Evolutionary conservation across 495 filamentous ascomycete species (phyloP).

Genomic region (Aspergillus asperescens): DNA sequence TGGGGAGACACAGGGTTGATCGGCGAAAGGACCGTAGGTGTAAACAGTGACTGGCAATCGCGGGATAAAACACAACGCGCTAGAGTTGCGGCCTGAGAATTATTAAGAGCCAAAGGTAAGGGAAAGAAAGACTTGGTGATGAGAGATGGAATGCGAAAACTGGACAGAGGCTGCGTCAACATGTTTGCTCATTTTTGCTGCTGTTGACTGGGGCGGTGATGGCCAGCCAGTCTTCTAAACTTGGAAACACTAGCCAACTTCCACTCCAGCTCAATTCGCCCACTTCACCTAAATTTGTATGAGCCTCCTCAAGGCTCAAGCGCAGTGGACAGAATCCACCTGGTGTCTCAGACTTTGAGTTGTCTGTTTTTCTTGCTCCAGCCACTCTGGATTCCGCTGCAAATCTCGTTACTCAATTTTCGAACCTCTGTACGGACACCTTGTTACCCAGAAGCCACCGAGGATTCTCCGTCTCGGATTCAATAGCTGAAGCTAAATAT

Average conservation of each 20-base stretch:
- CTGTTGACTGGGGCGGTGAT: slow-evolving; percentile 5
- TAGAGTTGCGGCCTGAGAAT: slow-evolving; percentile 1
- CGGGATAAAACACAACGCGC: slow-evolving; percentile 5
- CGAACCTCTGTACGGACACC: not conserved
- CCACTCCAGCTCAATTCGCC: not conserved
- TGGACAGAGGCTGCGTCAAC: slow-evolving; percentile 19
- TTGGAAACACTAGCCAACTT: slow-evolving; percentile 19
- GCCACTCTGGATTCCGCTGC: too few species aligned
- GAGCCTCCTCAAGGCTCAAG: too few species aligned
- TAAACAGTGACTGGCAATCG: slow-evolving; percentile 11
- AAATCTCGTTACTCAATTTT: too few species aligned
- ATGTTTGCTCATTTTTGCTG: slow-evolving; percentile 22
- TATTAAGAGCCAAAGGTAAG: not conserved
- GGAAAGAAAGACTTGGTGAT: slow-evolving; percentile 8
- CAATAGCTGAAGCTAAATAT: not conserved
- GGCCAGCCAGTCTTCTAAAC: slow-evolving; percentile 16
- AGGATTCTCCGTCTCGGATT: not conserved
- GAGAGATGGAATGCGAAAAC: slow-evolving; percentile 17
- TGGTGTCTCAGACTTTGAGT: slow-evolving; percentile 17
- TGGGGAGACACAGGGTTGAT: slow-evolving; percentile 15
- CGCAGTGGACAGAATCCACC: slow-evolving; percentile 3
- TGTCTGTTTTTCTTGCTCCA: slow-evolving; percentile 1
- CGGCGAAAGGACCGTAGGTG: slow-evolving; percentile 8
- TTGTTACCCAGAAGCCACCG: not conserved
- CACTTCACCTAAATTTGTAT: not conserved